These are phyloP conservation scores for Quercus tomentella DNA, from an alignment of 331 rosid genomes.

Conservation along the genomic window DNA sequence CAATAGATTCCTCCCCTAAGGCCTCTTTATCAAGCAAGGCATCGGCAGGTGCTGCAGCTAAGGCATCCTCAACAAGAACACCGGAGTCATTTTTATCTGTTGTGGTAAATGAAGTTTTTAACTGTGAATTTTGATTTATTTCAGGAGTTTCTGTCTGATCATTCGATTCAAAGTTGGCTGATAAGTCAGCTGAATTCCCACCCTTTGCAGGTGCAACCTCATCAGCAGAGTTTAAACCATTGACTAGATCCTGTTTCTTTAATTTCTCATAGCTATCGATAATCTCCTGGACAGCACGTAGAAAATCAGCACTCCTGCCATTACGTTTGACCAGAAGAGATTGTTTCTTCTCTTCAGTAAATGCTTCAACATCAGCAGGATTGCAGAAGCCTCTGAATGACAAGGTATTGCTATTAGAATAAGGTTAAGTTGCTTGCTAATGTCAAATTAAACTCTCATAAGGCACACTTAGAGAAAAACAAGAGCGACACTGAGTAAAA, in stretches of 20 bases:
- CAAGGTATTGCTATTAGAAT: constrained; percentile 26
- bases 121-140: constrained; percentile 26
- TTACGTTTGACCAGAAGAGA: constrained; percentile 82
- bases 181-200: constrained; percentile 40
- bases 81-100: constrained; percentile 40
- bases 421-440: constrained; percentile 9
- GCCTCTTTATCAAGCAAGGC: constrained; percentile 37
- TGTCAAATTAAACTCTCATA: background rate
- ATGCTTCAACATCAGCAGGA: constrained; percentile 95
- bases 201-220: constrained; percentile 38
- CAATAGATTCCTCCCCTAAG: constrained; percentile 37
- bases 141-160: constrained; percentile 42
- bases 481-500: background rate
- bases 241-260: constrained; percentile 50
- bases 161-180: constrained; percentile 35
- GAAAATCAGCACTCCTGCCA: constrained; percentile 93
- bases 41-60: constrained; percentile 38
- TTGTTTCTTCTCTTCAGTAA: constrained; percentile 93
- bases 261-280: constrained; percentile 69
- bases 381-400: constrained; percentile 85
- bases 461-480: background rate
- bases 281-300: constrained; percentile 88
- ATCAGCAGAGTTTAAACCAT: constrained; percentile 36
- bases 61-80: constrained; percentile 39
- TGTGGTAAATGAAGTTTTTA: constrained; percentile 35